A percentile compares a stretch with the other conserved stretches of the same genome.
phyloP scores from a whole-genome alignment of 2,329 filamentous ascomycete species.

The Cladosporium cucumerinum region DNA sequence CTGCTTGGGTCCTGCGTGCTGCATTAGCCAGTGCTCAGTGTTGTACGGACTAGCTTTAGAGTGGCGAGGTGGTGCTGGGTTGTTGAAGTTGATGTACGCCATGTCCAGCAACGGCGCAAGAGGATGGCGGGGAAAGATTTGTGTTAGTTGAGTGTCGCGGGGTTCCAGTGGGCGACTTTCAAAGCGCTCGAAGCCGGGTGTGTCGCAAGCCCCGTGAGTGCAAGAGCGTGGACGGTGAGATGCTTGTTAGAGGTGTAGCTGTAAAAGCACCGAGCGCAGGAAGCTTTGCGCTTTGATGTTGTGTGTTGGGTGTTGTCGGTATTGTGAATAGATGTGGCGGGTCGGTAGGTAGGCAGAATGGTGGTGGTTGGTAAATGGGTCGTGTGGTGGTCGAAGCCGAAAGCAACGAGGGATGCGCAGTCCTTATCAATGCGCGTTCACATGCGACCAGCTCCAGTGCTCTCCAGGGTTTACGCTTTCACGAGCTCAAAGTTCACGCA shows the following conservation, averaged over 20 bases:
- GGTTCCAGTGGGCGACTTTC: background rate
- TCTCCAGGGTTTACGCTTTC: background rate
- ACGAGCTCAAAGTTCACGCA: background rate
- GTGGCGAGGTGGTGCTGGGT: background rate
- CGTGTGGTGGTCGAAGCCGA: background rate
- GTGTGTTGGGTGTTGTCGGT: background rate
- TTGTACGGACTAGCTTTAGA: conserved; percentile 2
- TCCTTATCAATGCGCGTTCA: background rate
- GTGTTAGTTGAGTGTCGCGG: background rate
- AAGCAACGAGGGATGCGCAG: background rate
- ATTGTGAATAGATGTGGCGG: background rate
- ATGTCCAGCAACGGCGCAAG: background rate
- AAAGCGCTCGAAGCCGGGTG: background rate
- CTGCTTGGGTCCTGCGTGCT: conserved; percentile 30
- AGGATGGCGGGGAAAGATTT: background rate
- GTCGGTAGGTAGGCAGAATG: background rate
- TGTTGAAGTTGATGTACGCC: background rate
- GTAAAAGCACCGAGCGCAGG: background rate
- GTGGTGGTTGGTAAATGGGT: background rate
- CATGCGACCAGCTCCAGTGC: background rate
- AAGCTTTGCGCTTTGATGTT: background rate
- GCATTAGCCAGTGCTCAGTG: background rate
- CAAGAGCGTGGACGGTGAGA: background rate
- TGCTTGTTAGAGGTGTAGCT: background rate
- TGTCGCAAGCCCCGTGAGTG: background rate